These are phyloP conservation scores for Suhomyces panamericanus DNA, from an alignment of 1,139 yeast genomes.

Conservation along the genomic window DNA sequence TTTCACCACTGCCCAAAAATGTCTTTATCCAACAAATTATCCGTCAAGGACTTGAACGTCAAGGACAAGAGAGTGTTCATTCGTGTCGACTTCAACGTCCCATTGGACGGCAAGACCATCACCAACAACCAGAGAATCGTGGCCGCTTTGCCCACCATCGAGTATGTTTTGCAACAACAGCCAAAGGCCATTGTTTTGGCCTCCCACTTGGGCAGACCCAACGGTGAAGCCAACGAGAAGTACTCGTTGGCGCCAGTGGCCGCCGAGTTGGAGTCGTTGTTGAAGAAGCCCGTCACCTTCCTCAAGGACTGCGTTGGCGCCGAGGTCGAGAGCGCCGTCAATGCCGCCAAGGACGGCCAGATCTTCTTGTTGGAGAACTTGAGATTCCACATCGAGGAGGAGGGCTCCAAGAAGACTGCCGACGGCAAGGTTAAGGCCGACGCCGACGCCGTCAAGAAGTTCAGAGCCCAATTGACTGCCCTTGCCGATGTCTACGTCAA, in stretches of 20 bases:
- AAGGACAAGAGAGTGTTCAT: conserved; percentile 90
- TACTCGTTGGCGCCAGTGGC: conserved; percentile 93
- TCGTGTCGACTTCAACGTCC: conserved; percentile 97
- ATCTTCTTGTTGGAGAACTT: conserved; percentile 88
- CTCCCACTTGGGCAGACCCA: conserved; percentile 97
- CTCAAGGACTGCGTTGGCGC: conserved; percentile 85
- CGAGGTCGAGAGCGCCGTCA: conserved; percentile 77
- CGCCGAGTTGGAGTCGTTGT: conserved; percentile 73
- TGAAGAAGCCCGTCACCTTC: conserved; percentile 70
- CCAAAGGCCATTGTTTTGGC: conserved; percentile 91
- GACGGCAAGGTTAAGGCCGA: conserved; percentile 94
- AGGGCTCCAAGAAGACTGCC: conserved; percentile 70
- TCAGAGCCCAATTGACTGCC: conserved; percentile 83
- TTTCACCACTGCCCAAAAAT: conserved; percentile 31
- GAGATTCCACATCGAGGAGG: conserved; percentile 97
- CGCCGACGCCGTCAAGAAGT: conserved; percentile 73
- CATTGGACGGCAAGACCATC: conserved; percentile 91
- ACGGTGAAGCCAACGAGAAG: conserved; percentile 80
- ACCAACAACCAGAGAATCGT: conserved; percentile 98
- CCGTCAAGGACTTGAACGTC: conserved; percentile 86
- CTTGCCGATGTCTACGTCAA: conserved; percentile 94
- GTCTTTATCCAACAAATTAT: conserved; percentile 90
- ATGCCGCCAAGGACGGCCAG: conserved; percentile 67
- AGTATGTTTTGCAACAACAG: conserved; percentile 84
- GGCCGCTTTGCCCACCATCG: conserved; percentile 95